Evolutionary conservation across 306 rosid genomes (phyloP), one percentile per base, ranked within the genome.

Genomic region (Castanea crenata): DNA sequence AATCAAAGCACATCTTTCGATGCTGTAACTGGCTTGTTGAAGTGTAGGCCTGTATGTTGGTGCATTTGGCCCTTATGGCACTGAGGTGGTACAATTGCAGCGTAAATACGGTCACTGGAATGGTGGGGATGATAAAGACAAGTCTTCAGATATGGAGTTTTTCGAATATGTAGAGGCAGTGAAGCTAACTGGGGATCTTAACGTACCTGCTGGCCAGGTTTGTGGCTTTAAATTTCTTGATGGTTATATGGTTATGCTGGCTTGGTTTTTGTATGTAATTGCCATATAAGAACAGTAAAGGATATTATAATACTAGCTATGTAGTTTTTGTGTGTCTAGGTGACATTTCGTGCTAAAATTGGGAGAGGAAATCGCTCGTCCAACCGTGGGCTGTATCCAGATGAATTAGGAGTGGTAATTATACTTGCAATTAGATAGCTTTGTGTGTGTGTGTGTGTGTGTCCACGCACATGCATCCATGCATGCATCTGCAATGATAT

Each of bases 371-470:
- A 79, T 34, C 92, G 92, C 57, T 74, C 41, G 23, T 27, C 89
- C 85, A 93, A 83, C 84, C 93, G 87, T 34, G 97, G 94, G 81
- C 79, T 96, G 93, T 96, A 90, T 87, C 98, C 98, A n/a, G 98
- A 96, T 68, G 99, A 96, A 85, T 89, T 96, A 79, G 99, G 98
- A 91, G 99, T 96, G 98, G 99, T 96, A 96, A 88, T 80, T 74
- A 13, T 74, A 54, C 74, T 62, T 68, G 77, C 65, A 64, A 75
- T 75, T 84, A 68, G 14, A 71, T 80, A 35, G 62, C 49, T 23
- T 0, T 23, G 23, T 23, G 23, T 23, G 23, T 23, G 23, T 23
- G 23, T 23, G 23, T 23, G 23, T 23, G 23, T 23, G 23, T 23
- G 23, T 25, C 3, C 46, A 38, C 46, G 2, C 44, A 38, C 32